Conservation (phyloP, 2,329 filamentous ascomycete genomes). For the Fusarium nurragi region DNA sequence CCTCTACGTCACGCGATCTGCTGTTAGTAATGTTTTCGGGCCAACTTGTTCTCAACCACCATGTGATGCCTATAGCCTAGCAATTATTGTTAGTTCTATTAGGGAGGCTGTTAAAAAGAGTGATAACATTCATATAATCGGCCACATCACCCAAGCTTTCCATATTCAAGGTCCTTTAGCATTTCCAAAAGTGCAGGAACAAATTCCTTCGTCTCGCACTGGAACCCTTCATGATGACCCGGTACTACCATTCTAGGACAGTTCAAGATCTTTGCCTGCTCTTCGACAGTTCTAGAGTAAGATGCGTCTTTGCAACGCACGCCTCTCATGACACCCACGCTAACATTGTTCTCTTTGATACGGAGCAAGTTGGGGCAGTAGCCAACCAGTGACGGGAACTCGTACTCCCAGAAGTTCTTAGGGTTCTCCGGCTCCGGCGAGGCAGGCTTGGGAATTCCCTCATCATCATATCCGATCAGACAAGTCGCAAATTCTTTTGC, state of each 20-base stretch:
- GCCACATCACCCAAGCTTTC: no score
- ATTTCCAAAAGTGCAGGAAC: background rate
- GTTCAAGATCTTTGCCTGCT: background rate
- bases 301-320: background rate
- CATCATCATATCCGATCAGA: background rate
- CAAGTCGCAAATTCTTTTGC: background rate
- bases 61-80: no score
- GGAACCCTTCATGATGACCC: constrained; percentile 5
- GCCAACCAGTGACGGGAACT: background rate
- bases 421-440: background rate
- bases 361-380: background rate
- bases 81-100: no score
- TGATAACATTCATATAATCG: no score
- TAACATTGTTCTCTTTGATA: background rate
- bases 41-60: no score
- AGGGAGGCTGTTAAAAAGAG: no score
- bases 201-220: constrained; percentile 3
- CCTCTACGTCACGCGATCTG: no score
- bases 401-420: constrained; percentile 10
- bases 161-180: background rate
- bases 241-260: constrained; percentile 8
- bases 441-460: background rate
- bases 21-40: no score
- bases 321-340: constrained; percentile 10
- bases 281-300: background rate